Base-by-base conservation (phyloP, 2,329 filamentous ascomycete genomes). In the Taxawa tesnikishii region DNA sequence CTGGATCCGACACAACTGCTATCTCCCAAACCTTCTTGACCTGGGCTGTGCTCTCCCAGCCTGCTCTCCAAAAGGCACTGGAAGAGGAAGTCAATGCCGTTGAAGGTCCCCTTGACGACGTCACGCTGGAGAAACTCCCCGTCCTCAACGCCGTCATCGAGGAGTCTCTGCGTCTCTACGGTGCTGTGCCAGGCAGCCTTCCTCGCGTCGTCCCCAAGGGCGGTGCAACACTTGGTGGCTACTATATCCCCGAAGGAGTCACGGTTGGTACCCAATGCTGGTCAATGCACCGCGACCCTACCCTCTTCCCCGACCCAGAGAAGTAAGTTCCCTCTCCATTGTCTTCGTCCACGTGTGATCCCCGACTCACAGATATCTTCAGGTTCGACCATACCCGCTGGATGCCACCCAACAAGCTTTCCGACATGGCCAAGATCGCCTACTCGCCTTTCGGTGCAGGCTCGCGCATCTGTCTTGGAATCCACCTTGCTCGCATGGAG, bases 381-480 rank as follows among this genome's bases (percentile, higher is more conserved):
- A 58, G 54, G 6, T 57, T 55, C 39, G 41, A 54, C 26, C 53
- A 52, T 1, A 33, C 41, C 7, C 51, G 52, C 27, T 57, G 49
- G 52, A 42, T 51, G 27, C 33, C 43, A 3, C 25, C 41, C 12
- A 37, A 47, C 44, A 27, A 42, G 18, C 26, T 33, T 33, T 16
- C 31, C 43, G 2, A 43, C 45, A 46, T 43, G 3, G 52, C 53
- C 1, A 65, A 68, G 32, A 61, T 67, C 3, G 69, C 70, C 11
- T 80, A 77, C 41, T 73, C 75, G 60, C 75, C 76, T 0, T 83
- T 83, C 48, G 73, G 76, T 2, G 77, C 70, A 12, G 79, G 79
- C 0, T 73, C 76, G 0, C 60, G 77, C 15, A 76, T 78, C 53
- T 83, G 79, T 42, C 60, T 83, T 4, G 79, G 78, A 0, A 70